Base-by-base conservation (phyloP, 495 filamentous ascomycete genomes). In the Neurospora sp. region DNA sequence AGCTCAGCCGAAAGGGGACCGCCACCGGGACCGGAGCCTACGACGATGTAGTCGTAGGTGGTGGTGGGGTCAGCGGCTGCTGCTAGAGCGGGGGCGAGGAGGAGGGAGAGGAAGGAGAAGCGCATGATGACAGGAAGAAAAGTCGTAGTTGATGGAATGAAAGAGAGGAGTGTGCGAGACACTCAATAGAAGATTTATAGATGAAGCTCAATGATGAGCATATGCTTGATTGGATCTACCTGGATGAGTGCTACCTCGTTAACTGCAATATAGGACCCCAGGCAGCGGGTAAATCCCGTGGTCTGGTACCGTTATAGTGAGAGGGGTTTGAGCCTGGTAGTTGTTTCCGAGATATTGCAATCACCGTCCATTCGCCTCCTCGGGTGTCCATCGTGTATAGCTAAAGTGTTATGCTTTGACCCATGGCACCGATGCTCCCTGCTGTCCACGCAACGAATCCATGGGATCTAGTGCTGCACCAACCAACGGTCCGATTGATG, bases 11-110 rank as follows among this genome's bases (percentile, higher is more conserved):
- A 89, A 4, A 92, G 77, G 9, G 89, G 88, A 6, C 88, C 89
- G 10, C 90, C 90, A 20, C 90, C 90, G 4, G 90, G 87, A 22
- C 90, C 90, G 42, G 85, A 87, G 41, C 90, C 90, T 0, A 92
- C 87, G 27, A 92, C 83, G 71, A 92, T 85, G 79, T 91, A 91
- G 72, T 91, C 90, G 76, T 90, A 91, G 8, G 73, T 20, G 3
- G 71, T 70, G 0, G 73, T 71, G 4, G 73, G 42, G 12, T 71
- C 44, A 16, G 53, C 73, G 48, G 74, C 72, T 3, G 61, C 72
- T 18, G 76, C 38, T 38, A 76, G 74, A 40, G 75, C 81, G 16
- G 76, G 70, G 68, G 76, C 78, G 16, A 61, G 73, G 27, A 79
- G 65, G 41, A 76, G 76, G 41, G 79, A 78, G 16, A 83, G 70